Conservation (phyloP, 305 asterid genomes). For the Andrographis paniculata region DNA sequence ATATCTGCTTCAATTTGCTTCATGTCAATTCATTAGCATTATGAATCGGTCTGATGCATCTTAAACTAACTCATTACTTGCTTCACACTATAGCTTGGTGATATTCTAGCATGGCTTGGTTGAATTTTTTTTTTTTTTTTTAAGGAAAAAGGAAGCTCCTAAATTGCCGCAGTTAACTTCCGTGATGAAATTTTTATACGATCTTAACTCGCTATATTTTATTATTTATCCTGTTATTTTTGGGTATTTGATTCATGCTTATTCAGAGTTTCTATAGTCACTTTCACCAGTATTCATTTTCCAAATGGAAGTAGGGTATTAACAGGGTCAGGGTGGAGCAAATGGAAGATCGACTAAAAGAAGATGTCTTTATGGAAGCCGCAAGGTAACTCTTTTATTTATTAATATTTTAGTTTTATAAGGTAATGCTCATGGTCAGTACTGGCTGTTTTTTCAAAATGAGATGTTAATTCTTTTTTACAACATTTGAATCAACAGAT, state of each 20-base stretch:
- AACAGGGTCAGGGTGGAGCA: constrained; percentile 97
- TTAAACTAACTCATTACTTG: constrained; percentile 11
- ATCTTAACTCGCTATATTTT: constrained; percentile 10
- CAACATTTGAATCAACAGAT: constrained; percentile 51
- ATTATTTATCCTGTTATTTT: constrained; percentile 10
- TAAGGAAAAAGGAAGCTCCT: background rate
- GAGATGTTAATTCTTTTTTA: constrained; percentile 20
- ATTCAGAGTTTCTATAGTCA: constrained; percentile 15
- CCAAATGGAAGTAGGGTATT: constrained; percentile 86
- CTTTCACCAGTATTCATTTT: constrained; percentile 38
- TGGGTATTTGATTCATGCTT: constrained; percentile 16
- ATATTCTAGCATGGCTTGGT: constrained; percentile 7
- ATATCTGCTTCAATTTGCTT: too few species aligned
- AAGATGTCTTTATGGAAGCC: constrained; percentile 83
- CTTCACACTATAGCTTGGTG: constrained; percentile 6
- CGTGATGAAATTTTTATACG: constrained; percentile 12
- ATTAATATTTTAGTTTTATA: constrained; percentile 11
- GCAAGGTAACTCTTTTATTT: constrained; percentile 46
- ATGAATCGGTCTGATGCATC: constrained; percentile 11
- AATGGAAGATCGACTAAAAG: constrained; percentile 98
- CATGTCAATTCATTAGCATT: constrained; percentile 11
- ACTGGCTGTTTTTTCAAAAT: constrained; percentile 16
- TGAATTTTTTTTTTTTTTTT: too few species aligned
- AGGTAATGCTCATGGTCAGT: constrained; percentile 9
- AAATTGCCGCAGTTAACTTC: constrained; percentile 4